Conservation (phyloP, 2,329 filamentous ascomycete genomes). For the Hymenoscyphus salicellus region DNA sequence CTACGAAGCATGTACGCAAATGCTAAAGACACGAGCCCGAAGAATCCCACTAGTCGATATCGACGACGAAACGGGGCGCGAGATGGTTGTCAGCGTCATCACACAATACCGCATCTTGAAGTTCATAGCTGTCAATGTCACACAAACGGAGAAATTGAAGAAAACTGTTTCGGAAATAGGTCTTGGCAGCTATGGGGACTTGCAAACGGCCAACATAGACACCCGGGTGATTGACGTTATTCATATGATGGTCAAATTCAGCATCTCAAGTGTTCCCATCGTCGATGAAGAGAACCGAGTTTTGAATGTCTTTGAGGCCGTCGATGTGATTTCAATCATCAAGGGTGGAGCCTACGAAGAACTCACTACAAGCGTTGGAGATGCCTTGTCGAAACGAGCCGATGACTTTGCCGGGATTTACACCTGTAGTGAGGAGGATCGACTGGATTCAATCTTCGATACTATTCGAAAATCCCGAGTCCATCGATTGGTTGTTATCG, state of each 20-base stretch:
- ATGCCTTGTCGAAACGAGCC: constrained; percentile 80
- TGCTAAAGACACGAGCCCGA: constrained; percentile 89
- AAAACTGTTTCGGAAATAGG: constrained; percentile 82
- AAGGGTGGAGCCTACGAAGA: constrained; percentile 93
- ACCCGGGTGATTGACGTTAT: constrained; percentile 93
- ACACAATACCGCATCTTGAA: constrained; percentile 98
- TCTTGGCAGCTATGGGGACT: constrained; percentile 77
- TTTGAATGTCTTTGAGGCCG: constrained; percentile 94
- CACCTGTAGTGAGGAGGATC: constrained; percentile 87
- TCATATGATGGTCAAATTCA: constrained; percentile 85
- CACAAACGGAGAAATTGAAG: constrained; percentile 77
- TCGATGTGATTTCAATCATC: constrained; percentile 94
- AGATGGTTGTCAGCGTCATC: constrained; percentile 93
- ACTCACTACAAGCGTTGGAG: constrained; percentile 78
- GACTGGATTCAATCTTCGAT: constrained; percentile 92
- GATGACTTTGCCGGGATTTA: constrained; percentile 96
- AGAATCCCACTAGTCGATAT: constrained; percentile 91
- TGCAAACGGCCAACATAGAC: constrained; percentile 83
- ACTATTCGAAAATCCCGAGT: constrained; percentile 94
- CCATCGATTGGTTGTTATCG: constrained; percentile 87
- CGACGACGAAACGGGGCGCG: constrained; percentile 87
- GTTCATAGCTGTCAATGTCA: constrained; percentile 93
- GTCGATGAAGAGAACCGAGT: constrained; percentile 74
- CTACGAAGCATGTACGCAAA: constrained; percentile 91
- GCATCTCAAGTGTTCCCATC: constrained; percentile 93